Conservation (phyloP, 2,329 filamentous ascomycete genomes). For the Cercospora sp. region DNA sequence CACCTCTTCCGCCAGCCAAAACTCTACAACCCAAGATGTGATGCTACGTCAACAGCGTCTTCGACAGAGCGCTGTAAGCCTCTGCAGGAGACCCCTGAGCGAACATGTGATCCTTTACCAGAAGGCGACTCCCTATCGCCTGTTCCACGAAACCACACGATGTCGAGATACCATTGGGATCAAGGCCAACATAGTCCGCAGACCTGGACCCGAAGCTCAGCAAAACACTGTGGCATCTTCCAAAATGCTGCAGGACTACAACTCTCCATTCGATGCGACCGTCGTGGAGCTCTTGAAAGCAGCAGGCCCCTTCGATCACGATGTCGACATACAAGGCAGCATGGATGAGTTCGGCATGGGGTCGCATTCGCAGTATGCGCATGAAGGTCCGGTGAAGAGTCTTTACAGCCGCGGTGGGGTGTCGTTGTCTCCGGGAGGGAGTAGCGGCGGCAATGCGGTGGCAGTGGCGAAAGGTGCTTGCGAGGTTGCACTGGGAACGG, state of each 20-base stretch:
- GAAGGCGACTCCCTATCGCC: background rate
- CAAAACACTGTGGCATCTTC: slow-evolving; percentile 77
- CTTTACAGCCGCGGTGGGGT: slow-evolving; percentile 41
- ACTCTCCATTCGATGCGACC: slow-evolving; percentile 78
- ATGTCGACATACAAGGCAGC: slow-evolving; percentile 68
- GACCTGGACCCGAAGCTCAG: slow-evolving; percentile 27
- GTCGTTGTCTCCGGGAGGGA: slow-evolving; percentile 73
- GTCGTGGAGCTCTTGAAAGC: slow-evolving; percentile 68
- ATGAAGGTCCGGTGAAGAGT: slow-evolving; percentile 65
- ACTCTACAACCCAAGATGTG: slow-evolving; percentile 20
- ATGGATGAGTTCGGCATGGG: slow-evolving; percentile 98
- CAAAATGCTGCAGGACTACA: slow-evolving; percentile 65
- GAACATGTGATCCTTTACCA: slow-evolving; percentile 8
- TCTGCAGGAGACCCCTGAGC: slow-evolving; percentile 16
- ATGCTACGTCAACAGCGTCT: slow-evolving; percentile 27
- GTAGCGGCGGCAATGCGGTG: slow-evolving; percentile 89
- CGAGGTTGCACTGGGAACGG: slow-evolving; percentile 78
- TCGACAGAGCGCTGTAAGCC: slow-evolving; percentile 20
- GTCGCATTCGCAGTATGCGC: slow-evolving; percentile 71
- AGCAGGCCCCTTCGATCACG: slow-evolving; percentile 64
- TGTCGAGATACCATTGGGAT: slow-evolving; percentile 43
- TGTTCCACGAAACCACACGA: slow-evolving; percentile 4
- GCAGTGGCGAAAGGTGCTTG: slow-evolving; percentile 69
- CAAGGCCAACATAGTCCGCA: slow-evolving; percentile 56
- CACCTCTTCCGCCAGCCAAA: background rate